Base-by-base conservation (phyloP, 176 grass and related monocot genomes). In the Carex parvula region DNA sequence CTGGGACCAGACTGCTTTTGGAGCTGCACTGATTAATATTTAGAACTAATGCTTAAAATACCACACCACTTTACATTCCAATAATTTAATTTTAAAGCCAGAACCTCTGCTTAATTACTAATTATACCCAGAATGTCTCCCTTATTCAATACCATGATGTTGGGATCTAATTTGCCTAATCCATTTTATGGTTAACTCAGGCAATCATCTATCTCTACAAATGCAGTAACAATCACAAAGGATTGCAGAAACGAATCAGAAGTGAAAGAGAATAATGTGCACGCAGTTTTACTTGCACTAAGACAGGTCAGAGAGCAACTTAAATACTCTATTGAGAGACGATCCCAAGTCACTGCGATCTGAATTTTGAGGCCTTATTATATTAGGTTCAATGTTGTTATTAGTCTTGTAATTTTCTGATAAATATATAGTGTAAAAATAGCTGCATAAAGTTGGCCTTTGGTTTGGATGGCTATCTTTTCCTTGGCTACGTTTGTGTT, bases 291-390 rank as follows among this genome's bases (percentile, higher is more conserved):
- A 68, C 84, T 94, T 35, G 97, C 93, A 48, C 88, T 99, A 71
- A 88, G 88, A 87, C 90, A 90, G 86, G 97, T 95, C 9, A 95
- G 91, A 88, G n/a, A n/a, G n/a, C n/a, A n/a, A n/a, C n/a, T n/a
- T n/a, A n/a, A n/a, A n/a, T n/a, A n/a, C n/a, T n/a, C n/a, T n/a
- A n/a, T n/a, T n/a, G n/a, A n/a, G n/a, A n/a, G n/a, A n/a, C n/a
- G n/a, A n/a, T n/a, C n/a, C n/a, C n/a, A n/a, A n/a, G n/a, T n/a
- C n/a, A n/a, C n/a, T n/a, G n/a, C n/a, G n/a, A n/a, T n/a, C n/a
- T n/a, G n/a, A n/a, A n/a, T n/a, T n/a, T n/a, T n/a, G n/a, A n/a
- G n/a, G n/a, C n/a, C n/a, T n/a, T n/a, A n/a, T n/a, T n/a, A n/a
- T n/a, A n/a, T n/a, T n/a, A n/a, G n/a, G n/a, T n/a, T n/a, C n/a